Evolutionary conservation across 2,329 filamentous ascomycete genomes (phyloP).

Genomic region (Fulvia fulva): DNA sequence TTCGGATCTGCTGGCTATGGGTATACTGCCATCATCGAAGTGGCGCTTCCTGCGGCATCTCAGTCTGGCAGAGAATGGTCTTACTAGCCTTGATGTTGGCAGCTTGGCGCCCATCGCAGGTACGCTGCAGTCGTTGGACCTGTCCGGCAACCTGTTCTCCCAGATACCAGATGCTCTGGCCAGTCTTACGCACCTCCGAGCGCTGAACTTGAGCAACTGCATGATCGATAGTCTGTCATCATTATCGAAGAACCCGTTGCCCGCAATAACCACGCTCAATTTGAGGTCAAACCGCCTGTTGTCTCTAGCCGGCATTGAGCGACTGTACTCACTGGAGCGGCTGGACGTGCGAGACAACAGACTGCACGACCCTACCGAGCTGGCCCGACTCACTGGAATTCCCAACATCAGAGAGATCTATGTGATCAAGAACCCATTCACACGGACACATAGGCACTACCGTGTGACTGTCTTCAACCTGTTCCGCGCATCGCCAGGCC

Average conservation of each 20-base stretch:
- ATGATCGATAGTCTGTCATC: constrained; percentile 96
- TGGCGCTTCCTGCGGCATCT: constrained; percentile 94
- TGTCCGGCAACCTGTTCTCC: constrained; percentile 90
- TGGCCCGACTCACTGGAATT: constrained; percentile 83
- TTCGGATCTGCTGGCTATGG: constrained; percentile 69
- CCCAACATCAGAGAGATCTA: constrained; percentile 91
- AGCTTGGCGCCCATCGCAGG: constrained; percentile 80
- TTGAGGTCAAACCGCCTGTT: constrained; percentile 81
- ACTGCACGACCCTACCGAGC: constrained; percentile 83
- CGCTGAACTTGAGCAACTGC: constrained; percentile 90
- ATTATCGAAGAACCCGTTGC: constrained; percentile 76
- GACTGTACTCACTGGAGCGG: constrained; percentile 80
- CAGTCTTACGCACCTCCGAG: constrained; percentile 78
- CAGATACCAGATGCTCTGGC: constrained; percentile 90
- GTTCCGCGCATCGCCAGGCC: constrained; percentile 85
- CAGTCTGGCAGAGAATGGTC: constrained; percentile 83
- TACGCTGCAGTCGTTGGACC: constrained; percentile 84
- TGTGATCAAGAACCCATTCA: constrained; percentile 88
- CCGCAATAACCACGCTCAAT: constrained; percentile 90
- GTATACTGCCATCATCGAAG: constrained; percentile 75
- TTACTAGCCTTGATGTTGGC: constrained; percentile 71
- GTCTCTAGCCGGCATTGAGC: constrained; percentile 86
- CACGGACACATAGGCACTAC: constrained; percentile 78
- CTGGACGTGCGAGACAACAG: constrained; percentile 89
- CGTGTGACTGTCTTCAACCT: constrained; percentile 92